A percentile compares a stretch with the other conserved stretches of the same genome.
Evolutionary conservation across 805 yeast genomes (phyloP).

Genomic region (Yamadazyma phyllophila): DNA sequence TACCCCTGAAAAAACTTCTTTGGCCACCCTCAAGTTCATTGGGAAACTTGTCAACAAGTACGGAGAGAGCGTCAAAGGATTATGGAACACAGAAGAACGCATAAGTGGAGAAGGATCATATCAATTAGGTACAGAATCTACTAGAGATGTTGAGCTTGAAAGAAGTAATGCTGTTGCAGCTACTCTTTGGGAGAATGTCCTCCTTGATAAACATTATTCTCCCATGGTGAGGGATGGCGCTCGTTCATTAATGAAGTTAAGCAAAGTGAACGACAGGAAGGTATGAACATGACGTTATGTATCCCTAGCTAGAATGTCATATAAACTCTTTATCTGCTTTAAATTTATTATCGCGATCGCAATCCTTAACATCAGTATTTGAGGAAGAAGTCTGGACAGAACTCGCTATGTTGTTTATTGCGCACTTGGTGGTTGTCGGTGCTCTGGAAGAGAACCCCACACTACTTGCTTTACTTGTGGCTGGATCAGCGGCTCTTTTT

Average conservation of each 20-base stretch:
- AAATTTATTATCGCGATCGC: background rate
- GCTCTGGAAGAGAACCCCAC: background rate
- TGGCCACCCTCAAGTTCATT: slow-evolving; percentile 74
- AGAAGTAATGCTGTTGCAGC: slow-evolving; percentile 86
- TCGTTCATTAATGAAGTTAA: slow-evolving; percentile 39
- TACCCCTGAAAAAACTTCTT: slow-evolving; percentile 83
- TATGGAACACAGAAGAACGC: slow-evolving; percentile 86
- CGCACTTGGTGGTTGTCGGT: background rate
- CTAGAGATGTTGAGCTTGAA: slow-evolving; percentile 52
- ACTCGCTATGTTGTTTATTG: too few relatives aligned
- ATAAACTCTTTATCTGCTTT: background rate
- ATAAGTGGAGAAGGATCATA: slow-evolving; percentile 69
- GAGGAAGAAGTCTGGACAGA: too few relatives aligned
- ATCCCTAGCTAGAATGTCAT: background rate
- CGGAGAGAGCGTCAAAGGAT: slow-evolving; percentile 64
- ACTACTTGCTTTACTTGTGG: background rate
- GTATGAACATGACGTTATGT: background rate
- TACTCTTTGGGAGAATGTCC: slow-evolving; percentile 81
- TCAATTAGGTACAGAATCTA: slow-evolving; percentile 55
- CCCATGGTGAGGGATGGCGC: slow-evolving; percentile 74
- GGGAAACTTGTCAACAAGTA: slow-evolving; percentile 72
- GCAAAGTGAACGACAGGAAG: slow-evolving; percentile 20
- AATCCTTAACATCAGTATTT: background rate
- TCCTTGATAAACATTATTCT: slow-evolving; percentile 79
- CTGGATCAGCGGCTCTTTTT: background rate